Evolutionary conservation across 2,329 filamentous ascomycete species (phyloP), one percentile per base, ranked within the genome.

Genomic region (Trichoderma afroharzianum): DNA sequence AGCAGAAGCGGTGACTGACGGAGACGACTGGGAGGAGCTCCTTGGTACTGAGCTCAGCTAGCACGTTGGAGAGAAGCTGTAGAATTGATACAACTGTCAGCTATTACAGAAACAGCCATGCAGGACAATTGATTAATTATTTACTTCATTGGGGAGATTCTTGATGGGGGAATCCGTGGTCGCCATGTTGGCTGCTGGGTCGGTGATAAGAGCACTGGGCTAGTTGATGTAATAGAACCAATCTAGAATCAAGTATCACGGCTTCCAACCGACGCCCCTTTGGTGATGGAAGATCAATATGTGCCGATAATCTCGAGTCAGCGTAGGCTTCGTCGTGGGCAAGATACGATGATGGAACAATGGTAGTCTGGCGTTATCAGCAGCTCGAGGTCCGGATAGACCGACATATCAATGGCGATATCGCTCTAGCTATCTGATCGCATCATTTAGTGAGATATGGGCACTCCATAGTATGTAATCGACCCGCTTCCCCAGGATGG

Each of bases 1-100:
- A 87, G 78, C 91, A 86, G 76, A 94, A 88, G 50, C 88, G 90
- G 33, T 85, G 88, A 68, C 87, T 92, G 69, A 91, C 84, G 59
- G 85, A 77, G 55, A 88, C 85, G 70, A 92, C 77, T 15, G 84
- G 84, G 32, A 93, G 83, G 63, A 91, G 83, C n/a, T 82, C 78
- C 68, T 80, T 80, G 6, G 87, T 87, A 6, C 82, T 76, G 67
- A 90, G 83, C 9, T 78, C 76, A 4, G 83, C 81, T 24, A 90
- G 79, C 61, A 87, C 82, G 36, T 84, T 81, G 66, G 86, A 82
- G 47, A 89, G 81, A 71, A 90, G 81, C 87, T 89, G 66, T 59
- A 26, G 12, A 12, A n/a, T 28, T 53, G 26, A 50, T 6, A 21
- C 18, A 5, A 28, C 6, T 26, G 21, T 50, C 21, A 61, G 50